Evolutionary conservation across 1,139 yeast species (phyloP).

Genomic region (Blastobotrys persicus): DNA sequence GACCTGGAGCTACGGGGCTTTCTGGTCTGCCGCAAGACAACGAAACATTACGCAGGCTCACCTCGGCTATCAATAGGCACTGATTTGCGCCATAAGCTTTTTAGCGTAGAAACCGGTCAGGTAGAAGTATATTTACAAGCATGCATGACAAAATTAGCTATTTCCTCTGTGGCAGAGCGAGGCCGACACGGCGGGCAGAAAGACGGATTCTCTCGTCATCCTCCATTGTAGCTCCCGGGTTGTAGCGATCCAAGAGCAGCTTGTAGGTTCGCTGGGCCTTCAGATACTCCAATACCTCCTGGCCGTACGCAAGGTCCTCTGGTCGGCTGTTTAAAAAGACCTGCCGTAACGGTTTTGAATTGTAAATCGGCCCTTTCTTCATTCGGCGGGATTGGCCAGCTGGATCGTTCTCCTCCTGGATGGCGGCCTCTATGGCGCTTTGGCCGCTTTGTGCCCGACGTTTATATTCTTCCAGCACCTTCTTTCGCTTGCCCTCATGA

Average conservation of each 20-base stretch:
- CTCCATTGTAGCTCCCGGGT: conserved; percentile 75
- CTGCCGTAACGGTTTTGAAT: conserved; percentile 25
- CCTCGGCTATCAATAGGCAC: neutral
- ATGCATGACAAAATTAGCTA: too few relatives aligned
- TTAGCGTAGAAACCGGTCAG: neutral
- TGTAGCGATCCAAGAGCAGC: conserved; percentile 78
- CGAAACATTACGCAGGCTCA: conserved; percentile 21
- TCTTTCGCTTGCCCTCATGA: conserved; percentile 23
- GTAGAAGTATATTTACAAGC: neutral
- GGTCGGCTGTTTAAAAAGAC: conserved; percentile 20
- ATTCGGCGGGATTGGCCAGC: conserved; percentile 15
- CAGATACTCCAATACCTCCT: conserved; percentile 55
- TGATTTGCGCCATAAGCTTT: neutral
- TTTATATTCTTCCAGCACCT: conserved; percentile 30
- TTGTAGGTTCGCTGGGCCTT: conserved; percentile 73
- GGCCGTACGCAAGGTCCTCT: conserved; percentile 39
- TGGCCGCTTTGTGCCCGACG: conserved; percentile 12
- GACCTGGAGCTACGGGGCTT: conserved; percentile 89
- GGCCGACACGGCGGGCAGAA: conserved; percentile 85
- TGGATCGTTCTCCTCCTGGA: conserved; percentile 7
- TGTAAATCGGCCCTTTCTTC: conserved; percentile 23
- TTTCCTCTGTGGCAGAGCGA: conserved; percentile 48
- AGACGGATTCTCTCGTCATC: conserved; percentile 74
- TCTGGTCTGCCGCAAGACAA: conserved; percentile 62
- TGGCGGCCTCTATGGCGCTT: neutral